These are phyloP conservation scores for Vachellia pachyceras DNA, from an alignment of 306 rosid genomes.

Conservation along the genomic window DNA sequence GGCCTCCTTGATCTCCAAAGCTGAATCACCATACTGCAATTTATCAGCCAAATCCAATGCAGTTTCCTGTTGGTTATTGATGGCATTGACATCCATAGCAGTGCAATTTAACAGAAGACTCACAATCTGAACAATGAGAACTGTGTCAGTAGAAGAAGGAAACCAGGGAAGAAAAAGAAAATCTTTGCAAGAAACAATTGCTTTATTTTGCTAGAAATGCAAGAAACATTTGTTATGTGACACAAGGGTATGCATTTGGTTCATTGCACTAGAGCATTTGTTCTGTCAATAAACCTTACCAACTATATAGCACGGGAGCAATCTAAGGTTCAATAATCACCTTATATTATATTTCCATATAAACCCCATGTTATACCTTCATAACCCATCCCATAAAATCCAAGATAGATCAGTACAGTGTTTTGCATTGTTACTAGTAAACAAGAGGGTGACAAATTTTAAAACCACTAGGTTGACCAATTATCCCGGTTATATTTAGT, in stretches of 20 bases:
- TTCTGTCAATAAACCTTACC: not conserved
- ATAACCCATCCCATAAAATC: not conserved
- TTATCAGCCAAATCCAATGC: constrained; percentile 94
- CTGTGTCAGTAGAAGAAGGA: constrained; percentile 28
- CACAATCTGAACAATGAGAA: constrained; percentile 61
- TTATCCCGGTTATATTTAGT: not conserved
- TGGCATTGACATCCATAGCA: constrained; percentile 68
- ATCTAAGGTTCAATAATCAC: constrained; percentile 10
- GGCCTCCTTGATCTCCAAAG: constrained; percentile 68
- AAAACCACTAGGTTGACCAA: not conserved
- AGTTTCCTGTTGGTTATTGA: constrained; percentile 74
- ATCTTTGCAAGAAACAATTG: not conserved
- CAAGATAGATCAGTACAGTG: not conserved
- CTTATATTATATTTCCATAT: constrained; percentile 11
- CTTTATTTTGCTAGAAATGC: not conserved
- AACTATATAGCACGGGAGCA: not conserved
- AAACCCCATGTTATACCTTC: not conserved
- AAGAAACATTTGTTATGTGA: not conserved
- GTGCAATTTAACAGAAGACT: constrained; percentile 55
- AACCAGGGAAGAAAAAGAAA: not conserved
- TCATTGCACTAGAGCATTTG: constrained; percentile 1
- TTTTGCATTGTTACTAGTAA: not conserved
- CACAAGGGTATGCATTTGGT: constrained; percentile 26
- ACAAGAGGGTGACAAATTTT: not conserved
- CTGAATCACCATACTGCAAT: constrained; percentile 66